A percentile compares a stretch with the other conserved stretches of the same genome.
Conservation (phyloP, 2,329 filamentous ascomycete genomes). For the Emmonsia crescens region DNA sequence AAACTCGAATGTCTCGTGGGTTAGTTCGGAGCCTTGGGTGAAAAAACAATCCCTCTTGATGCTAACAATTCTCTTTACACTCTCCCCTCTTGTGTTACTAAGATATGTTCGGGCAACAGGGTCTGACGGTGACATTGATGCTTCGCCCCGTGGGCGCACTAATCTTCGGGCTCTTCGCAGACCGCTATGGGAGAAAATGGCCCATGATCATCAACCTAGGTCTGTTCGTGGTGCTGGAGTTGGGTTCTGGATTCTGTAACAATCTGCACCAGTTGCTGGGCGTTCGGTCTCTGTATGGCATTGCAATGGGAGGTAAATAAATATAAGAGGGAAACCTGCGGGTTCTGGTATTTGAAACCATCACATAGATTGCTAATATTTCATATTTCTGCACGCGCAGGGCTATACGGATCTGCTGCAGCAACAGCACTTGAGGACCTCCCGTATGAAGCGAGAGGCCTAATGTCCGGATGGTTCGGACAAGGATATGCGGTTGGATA, state of each 20-base stretch:
- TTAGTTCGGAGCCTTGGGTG: slow-evolving; percentile 23
- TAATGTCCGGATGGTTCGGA: slow-evolving; percentile 52
- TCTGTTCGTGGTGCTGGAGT: slow-evolving; percentile 50
- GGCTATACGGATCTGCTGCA: slow-evolving; percentile 51
- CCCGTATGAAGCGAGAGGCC: slow-evolving; percentile 46
- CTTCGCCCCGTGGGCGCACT: slow-evolving; percentile 49
- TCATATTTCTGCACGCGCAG: too few relatives aligned
- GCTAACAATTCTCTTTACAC: not conserved
- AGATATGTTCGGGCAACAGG: slow-evolving; percentile 6
- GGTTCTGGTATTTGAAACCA: not conserved
- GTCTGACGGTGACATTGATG: slow-evolving; percentile 48
- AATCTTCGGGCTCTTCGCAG: slow-evolving; percentile 44
- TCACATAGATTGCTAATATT: slow-evolving; percentile 3
- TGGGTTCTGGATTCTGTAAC: slow-evolving; percentile 49
- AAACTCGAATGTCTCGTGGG: slow-evolving; percentile 51
- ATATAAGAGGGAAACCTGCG: not conserved
- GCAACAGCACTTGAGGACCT: slow-evolving; percentile 54
- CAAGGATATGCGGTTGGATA: slow-evolving; percentile 56
- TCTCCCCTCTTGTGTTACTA: not conserved
- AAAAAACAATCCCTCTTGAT: not conserved
- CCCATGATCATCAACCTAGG: slow-evolving; percentile 51
- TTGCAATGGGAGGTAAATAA: slow-evolving; percentile 47
- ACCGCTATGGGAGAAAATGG: slow-evolving; percentile 48
- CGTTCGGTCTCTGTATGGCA: slow-evolving; percentile 50
- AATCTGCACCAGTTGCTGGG: slow-evolving; percentile 50